phyloP scores from a whole-genome alignment of 192 early-diverging fungal genomes.

The Coemansia sp. region DNA sequence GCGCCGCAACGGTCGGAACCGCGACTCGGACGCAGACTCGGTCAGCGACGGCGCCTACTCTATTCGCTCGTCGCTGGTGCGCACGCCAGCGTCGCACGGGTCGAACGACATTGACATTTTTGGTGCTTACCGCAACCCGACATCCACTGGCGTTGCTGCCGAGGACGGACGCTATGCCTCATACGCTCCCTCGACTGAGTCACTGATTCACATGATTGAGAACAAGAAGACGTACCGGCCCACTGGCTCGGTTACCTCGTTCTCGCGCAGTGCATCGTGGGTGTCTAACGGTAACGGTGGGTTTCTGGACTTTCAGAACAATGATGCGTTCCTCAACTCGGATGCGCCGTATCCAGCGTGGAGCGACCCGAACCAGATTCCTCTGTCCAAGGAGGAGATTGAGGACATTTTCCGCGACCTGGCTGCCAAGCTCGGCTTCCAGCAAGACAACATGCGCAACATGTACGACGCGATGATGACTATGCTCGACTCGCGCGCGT shows the following conservation, averaged over 20 bases:
- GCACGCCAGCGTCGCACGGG: constrained; percentile 56
- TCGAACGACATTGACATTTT: constrained; percentile 57
- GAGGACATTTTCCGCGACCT: constrained; percentile 69
- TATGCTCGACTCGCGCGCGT: constrained; percentile 77
- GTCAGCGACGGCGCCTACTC: constrained; percentile 59
- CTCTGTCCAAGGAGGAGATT: constrained; percentile 66
- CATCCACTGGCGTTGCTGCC: constrained; percentile 21
- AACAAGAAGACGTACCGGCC: constrained; percentile 62
- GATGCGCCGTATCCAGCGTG: constrained; percentile 58
- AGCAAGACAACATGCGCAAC: constrained; percentile 73
- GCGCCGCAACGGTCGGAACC: constrained; percentile 50
- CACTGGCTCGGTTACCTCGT: constrained; percentile 59
- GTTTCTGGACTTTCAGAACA: constrained; percentile 56
- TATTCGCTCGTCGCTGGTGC: constrained; percentile 58
- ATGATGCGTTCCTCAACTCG: constrained; percentile 46
- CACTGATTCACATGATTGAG: constrained; percentile 66
- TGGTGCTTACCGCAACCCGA: constrained; percentile 52
- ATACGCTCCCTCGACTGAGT: constrained; percentile 69
- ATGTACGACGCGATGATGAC: constrained; percentile 75
- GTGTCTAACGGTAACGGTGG: constrained; percentile 56
- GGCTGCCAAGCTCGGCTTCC: constrained; percentile 73
- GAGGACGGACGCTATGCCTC: constrained; percentile 70
- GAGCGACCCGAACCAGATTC: constrained; percentile 64
- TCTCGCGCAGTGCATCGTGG: constrained; percentile 59
- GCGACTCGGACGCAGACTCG: constrained; percentile 55